phyloP scores from a whole-genome alignment of 2,329 filamentous ascomycete genomes.

The Aureobasidium sp. region DNA sequence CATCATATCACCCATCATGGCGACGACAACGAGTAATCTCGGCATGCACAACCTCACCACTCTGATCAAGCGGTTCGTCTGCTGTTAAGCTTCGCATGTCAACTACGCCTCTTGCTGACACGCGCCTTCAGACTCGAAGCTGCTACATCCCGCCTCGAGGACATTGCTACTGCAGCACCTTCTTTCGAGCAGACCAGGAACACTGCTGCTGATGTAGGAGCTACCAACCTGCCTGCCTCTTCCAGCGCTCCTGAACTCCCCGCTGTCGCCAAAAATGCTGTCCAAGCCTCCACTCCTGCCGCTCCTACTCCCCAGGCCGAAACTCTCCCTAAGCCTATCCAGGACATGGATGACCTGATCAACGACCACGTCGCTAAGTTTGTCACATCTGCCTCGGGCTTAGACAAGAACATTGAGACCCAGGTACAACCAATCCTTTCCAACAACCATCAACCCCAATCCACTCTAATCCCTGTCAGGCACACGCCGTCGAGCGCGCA shows the following conservation, averaged over 20 bases:
- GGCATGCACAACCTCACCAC: conserved; percentile 97
- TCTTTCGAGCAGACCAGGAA: conserved; percentile 44
- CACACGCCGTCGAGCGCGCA: conserved; percentile 52
- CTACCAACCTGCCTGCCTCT: conserved; percentile 20
- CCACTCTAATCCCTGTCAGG: conserved; percentile 29
- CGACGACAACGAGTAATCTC: conserved; percentile 11
- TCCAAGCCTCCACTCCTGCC: conserved; percentile 26
- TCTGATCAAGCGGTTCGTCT: conserved; percentile 86
- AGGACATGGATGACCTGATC: conserved; percentile 80
- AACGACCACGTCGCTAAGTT: conserved; percentile 67
- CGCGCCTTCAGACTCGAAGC: conserved; percentile 72
- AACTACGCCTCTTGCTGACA: conserved; percentile 37
- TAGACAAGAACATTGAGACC: conserved; percentile 50
- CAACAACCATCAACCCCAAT: not conserved
- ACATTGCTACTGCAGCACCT: conserved; percentile 71
- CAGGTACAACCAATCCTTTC: conserved; percentile 34
- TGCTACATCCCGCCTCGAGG: conserved; percentile 89
- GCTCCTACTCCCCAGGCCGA: conserved; percentile 32
- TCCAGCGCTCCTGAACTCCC: conserved; percentile 29
- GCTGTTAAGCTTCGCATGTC: not conserved
- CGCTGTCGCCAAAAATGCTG: conserved; percentile 17
- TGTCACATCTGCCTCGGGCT: conserved; percentile 65
- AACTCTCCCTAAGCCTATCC: conserved; percentile 65
- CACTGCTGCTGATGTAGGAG: conserved; percentile 23
- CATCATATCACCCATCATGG: conserved; percentile 13